These are phyloP conservation scores for Massarina eburnea DNA, from an alignment of 2,329 filamentous ascomycete genomes.

Conservation along the genomic window DNA sequence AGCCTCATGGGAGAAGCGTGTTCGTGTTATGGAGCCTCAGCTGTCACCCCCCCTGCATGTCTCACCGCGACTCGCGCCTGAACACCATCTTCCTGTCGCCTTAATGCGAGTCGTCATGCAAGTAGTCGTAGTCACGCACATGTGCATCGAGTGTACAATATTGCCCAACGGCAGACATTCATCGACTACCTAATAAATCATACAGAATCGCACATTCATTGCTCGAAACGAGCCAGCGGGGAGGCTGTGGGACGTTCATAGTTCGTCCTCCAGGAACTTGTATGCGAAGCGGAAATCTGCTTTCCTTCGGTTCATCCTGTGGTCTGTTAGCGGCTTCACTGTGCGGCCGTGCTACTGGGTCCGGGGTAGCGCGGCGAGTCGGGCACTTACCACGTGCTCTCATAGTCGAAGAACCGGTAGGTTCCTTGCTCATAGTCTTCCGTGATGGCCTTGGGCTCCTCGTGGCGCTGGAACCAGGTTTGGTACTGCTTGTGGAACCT, in stretches of 20 bases:
- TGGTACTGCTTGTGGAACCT: slow-evolving; percentile 98
- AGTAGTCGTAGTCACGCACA: neutral
- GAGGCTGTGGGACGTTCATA: slow-evolving; percentile 48
- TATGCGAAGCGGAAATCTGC: slow-evolving; percentile 98
- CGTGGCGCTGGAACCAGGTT: slow-evolving; percentile 98
- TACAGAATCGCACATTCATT: slow-evolving; percentile 28
- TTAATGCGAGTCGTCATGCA: neutral
- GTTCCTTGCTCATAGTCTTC: slow-evolving; percentile 99
- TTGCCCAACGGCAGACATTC: slow-evolving; percentile 19
- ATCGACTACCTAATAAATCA: slow-evolving; percentile 38
- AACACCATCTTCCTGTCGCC: slow-evolving; percentile 1
- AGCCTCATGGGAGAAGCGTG: neutral
- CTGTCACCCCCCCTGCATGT: slow-evolving; percentile 5
- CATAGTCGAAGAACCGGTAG: slow-evolving; percentile 99
- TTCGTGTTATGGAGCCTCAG: neutral
- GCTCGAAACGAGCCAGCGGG: slow-evolving; percentile 6
- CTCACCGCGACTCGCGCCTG: slow-evolving; percentile 16
- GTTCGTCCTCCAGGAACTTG: slow-evolving; percentile 94
- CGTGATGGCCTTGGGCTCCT: slow-evolving; percentile 97
- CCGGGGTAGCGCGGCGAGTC: slow-evolving; percentile 5
- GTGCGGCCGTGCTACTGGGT: slow-evolving; percentile 7
- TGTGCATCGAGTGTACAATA: neutral
- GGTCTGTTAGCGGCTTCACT: slow-evolving; percentile 21
- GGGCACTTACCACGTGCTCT: slow-evolving; percentile 82
- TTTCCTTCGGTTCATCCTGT: slow-evolving; percentile 98